Percentiles rank a stretch among this genome's conserved stretches.
phyloP scores from a whole-genome alignment of 2,329 filamentous ascomycete species.

The Trichoderma afroharzianum region DNA sequence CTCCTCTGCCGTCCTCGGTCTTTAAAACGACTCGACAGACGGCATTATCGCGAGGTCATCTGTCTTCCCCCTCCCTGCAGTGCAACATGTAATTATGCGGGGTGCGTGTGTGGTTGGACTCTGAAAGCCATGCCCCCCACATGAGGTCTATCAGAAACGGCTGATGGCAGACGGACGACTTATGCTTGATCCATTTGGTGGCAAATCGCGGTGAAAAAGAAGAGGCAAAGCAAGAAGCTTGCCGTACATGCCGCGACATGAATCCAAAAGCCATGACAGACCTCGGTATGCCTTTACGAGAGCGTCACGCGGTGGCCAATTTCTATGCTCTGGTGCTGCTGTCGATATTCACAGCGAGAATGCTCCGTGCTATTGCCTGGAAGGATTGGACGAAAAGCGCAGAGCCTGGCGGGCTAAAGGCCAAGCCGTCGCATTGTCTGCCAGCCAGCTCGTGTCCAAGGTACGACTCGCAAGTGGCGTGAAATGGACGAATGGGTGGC shows the following conservation, averaged over 20 bases:
- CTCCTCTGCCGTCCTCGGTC: neutral
- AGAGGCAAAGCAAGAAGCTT: neutral
- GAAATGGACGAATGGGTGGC: conserved; percentile 8
- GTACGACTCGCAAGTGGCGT: conserved; percentile 12
- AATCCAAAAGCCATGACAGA: neutral
- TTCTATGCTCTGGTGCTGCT: neutral
- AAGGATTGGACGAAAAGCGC: neutral
- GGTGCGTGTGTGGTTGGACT: conserved; percentile 10
- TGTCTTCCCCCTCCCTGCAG: conserved; percentile 14
- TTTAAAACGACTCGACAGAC: neutral
- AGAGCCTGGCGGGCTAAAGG: neutral
- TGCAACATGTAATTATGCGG: conserved; percentile 16
- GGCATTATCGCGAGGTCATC: conserved; percentile 13
- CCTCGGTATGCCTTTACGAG: neutral
- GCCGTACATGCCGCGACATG: neutral
- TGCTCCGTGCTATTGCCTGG: neutral
- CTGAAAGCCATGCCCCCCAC: neutral
- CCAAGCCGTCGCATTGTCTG: neutral
- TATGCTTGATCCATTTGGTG: neutral
- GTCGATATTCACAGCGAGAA: neutral
- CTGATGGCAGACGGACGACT: neutral
- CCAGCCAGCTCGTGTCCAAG: conserved; percentile 4
- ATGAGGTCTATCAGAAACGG: neutral
- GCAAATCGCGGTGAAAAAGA: neutral
- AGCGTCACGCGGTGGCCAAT: neutral